phyloP scores from a whole-genome alignment of 495 filamentous ascomycete species.

The Aspergillus biplanus region DNA sequence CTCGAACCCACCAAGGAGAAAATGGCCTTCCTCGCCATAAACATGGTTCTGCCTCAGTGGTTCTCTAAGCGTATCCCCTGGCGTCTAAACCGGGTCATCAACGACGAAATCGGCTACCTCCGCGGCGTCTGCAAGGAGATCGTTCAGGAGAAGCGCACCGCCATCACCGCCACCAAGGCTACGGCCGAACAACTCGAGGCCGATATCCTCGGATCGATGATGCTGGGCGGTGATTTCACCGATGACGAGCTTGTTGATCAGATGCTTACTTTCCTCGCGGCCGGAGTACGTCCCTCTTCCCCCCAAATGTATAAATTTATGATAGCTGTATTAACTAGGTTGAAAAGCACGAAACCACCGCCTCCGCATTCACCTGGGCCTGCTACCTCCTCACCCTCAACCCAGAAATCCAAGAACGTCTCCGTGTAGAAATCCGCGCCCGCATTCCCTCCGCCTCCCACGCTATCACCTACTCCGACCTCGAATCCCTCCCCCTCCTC shows the following conservation, averaged over 20 bases:
- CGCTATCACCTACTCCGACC: conserved; percentile 37
- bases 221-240: conserved; percentile 57
- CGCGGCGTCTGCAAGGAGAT: conserved; percentile 65
- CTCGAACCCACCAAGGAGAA: conserved; percentile 54
- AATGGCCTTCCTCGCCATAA: conserved; percentile 49
- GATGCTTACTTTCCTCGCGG: conserved; percentile 58
- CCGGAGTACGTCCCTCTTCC: conserved; percentile 36
- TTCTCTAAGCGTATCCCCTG: conserved; percentile 62
- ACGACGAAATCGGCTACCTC: conserved; percentile 59
- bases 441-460: conserved; percentile 37
- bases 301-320: background rate
- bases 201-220: conserved; percentile 69
- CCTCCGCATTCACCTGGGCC: conserved; percentile 56
- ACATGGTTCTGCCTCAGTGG: conserved; percentile 52
- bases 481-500: conserved; percentile 55
- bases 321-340: conserved; percentile 22
- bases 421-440: conserved; percentile 52
- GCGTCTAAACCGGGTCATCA: conserved; percentile 66
- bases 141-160: conserved; percentile 63
- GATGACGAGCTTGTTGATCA: conserved; percentile 58
- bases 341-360: conserved; percentile 57
- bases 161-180: conserved; percentile 57
- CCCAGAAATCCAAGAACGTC: conserved; percentile 47
- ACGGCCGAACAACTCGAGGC: conserved; percentile 59
- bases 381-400: conserved; percentile 53